phyloP scores from a whole-genome alignment of 257 asterid genomes.

The Cynanchum wilfordii region DNA sequence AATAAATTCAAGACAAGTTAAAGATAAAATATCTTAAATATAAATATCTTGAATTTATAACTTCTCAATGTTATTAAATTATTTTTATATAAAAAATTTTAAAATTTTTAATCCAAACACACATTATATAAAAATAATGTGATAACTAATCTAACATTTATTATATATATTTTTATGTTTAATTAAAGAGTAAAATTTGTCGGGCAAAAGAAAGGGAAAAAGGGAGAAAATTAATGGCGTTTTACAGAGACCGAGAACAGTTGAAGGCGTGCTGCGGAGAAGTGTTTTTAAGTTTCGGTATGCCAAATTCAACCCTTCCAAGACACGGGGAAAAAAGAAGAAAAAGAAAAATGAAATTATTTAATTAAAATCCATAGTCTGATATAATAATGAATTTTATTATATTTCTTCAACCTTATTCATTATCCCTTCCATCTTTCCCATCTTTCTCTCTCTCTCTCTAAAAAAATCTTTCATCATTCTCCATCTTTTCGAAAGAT shows the following conservation, averaged over 20 bases:
- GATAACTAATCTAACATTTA: too few relatives aligned
- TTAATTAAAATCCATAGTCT: background rate
- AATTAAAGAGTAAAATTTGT: too few relatives aligned
- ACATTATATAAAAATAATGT: too few relatives aligned
- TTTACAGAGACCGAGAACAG: background rate
- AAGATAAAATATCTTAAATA: too few relatives aligned
- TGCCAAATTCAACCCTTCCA: background rate
- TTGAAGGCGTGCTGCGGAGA: background rate
- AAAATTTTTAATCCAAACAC: too few relatives aligned
- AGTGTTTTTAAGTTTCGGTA: too few relatives aligned
- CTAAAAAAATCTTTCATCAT: constrained; percentile 4
- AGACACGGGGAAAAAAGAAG: background rate
- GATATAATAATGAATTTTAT: constrained; percentile 22
- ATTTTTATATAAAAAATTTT: too few relatives aligned
- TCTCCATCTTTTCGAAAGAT: constrained; percentile 11
- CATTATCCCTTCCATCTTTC: constrained; percentile 39
- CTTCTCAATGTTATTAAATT: too few relatives aligned
- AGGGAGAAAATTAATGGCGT: background rate
- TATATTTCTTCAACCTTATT: constrained; percentile 29
- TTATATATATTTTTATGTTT: too few relatives aligned
- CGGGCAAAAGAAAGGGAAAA: too few relatives aligned
- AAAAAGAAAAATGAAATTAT: background rate
- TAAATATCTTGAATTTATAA: too few relatives aligned
- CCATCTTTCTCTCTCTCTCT: constrained; percentile 18
- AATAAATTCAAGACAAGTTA: too few relatives aligned